Conservation (phyloP, 805 yeast species). For the Candida oleophila region DNA sequence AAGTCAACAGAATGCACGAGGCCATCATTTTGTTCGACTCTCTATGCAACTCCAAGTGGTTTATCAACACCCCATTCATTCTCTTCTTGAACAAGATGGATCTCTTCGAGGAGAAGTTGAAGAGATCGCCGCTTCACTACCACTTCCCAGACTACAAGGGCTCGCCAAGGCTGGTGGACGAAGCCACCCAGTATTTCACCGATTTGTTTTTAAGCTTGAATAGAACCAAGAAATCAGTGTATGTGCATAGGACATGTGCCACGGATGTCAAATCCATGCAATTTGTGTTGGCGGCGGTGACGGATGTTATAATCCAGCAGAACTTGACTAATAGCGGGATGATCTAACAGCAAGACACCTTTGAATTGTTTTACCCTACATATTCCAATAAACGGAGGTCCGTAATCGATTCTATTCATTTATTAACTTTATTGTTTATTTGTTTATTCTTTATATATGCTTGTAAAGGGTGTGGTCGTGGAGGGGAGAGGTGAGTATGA, state of each 20-base stretch:
- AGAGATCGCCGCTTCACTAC: conserved; percentile 59
- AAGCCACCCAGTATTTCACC: conserved; percentile 72
- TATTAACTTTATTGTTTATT: not conserved
- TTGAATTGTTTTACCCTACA: too few species aligned
- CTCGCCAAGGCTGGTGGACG: conserved; percentile 55
- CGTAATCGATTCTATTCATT: not conserved
- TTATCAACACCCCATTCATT: conserved; percentile 80
- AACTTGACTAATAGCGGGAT: conserved; percentile 78
- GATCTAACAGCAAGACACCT: too few species aligned
- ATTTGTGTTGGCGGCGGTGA: conserved; percentile 87
- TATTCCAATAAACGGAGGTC: too few species aligned
- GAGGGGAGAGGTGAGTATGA: not conserved
- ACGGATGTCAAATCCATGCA: conserved; percentile 88
- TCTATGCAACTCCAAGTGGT: conserved; percentile 83
- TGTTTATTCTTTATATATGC: not conserved
- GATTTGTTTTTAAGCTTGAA: conserved; percentile 62
- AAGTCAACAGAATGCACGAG: conserved; percentile 89
- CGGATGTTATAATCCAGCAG: conserved; percentile 85
- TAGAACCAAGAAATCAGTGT: conserved; percentile 69
- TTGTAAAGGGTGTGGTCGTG: not conserved
- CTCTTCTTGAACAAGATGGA: conserved; percentile 89
- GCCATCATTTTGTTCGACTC: conserved; percentile 81
- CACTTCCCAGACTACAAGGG: conserved; percentile 82
- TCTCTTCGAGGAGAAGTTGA: conserved; percentile 69
- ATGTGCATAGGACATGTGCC: conserved; percentile 92